A percentile compares a stretch with the other conserved stretches of the same genome.
These are phyloP conservation scores for Picochlorum sp. DNA, from an alignment of 139 green algal species.

Conservation along the genomic window DNA sequence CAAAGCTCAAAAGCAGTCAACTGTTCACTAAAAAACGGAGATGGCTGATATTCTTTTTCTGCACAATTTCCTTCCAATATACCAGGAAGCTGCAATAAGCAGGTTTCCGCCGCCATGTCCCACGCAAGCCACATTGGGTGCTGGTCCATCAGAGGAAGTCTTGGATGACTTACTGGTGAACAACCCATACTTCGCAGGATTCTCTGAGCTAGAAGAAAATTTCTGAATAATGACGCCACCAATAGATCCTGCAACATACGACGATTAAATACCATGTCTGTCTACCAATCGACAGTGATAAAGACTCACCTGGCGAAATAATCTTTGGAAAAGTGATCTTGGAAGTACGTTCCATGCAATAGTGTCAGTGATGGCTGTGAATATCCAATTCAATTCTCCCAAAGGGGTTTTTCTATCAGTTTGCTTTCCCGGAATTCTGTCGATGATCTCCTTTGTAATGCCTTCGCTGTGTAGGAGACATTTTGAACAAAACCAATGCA, in stretches of 20 bases:
- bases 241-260: constrained; percentile 73
- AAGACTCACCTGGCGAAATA: constrained; percentile 66
- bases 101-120: constrained; percentile 96
- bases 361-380: constrained; percentile 99
- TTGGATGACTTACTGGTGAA: constrained; percentile 57
- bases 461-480: constrained; percentile 50
- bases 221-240: constrained; percentile 93
- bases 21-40: constrained; percentile 94
- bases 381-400: constrained; percentile 99
- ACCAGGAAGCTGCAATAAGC: constrained; percentile 73
- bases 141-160: constrained; percentile 88
- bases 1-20: constrained; percentile 98
- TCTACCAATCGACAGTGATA: too few relatives aligned
- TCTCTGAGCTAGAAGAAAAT: constrained; percentile 96
- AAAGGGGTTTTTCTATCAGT: constrained; percentile 97
- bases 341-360: constrained; percentile 98
- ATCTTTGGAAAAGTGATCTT: constrained; percentile 87
- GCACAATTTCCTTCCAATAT: constrained; percentile 21
- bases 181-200: constrained; percentile 83
- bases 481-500: constrained; percentile 74
- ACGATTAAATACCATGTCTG: constrained; percentile 13
- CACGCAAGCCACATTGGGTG: constrained; percentile 95
- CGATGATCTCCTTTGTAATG: constrained; percentile 70
- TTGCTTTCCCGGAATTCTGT: constrained; percentile 69
- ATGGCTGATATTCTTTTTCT: constrained; percentile 37